These are phyloP conservation scores for Marasmius tenuissimus DNA, from an alignment of 1,284 basidiomycete genomes.

Conservation along the genomic window DNA sequence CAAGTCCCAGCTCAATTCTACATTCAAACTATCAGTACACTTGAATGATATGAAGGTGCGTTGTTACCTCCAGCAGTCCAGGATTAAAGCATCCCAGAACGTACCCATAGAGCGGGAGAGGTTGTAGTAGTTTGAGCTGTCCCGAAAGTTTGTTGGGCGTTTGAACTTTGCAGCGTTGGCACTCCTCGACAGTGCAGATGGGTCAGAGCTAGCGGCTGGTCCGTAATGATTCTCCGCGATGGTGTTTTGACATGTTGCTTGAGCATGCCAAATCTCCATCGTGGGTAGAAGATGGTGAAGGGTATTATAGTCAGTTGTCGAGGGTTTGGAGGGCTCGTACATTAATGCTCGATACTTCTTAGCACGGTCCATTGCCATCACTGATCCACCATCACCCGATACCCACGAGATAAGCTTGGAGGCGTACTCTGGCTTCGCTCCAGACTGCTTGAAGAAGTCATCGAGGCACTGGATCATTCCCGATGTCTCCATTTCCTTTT, in stretches of 20 bases:
- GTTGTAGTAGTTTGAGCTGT: not conserved
- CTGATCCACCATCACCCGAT: not conserved
- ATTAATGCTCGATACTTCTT: not conserved
- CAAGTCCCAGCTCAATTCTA: no score
- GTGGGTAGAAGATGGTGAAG: not conserved
- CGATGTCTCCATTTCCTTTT: conserved; percentile 5
- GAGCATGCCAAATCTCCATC: not conserved
- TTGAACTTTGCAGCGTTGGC: not conserved
- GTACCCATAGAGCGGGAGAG: not conserved
- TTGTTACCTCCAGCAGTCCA: no score
- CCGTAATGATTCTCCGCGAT: not conserved
- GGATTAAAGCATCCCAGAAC: no score
- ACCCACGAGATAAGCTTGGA: not conserved
- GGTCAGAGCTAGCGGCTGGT: not conserved
- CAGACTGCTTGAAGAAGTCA: conserved; percentile 8
- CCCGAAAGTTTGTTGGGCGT: not conserved
- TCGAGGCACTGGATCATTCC: conserved; percentile 5
- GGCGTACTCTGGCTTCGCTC: not conserved
- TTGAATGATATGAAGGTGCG: no score
- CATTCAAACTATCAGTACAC: no score
- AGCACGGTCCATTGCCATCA: not conserved
- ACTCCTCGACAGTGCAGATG: not conserved
- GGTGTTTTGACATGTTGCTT: not conserved
- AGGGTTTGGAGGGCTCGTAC: not conserved
- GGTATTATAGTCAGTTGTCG: not conserved